Conservation (phyloP, 1,284 basidiomycete species). For the Puccinia hordei region DNA sequence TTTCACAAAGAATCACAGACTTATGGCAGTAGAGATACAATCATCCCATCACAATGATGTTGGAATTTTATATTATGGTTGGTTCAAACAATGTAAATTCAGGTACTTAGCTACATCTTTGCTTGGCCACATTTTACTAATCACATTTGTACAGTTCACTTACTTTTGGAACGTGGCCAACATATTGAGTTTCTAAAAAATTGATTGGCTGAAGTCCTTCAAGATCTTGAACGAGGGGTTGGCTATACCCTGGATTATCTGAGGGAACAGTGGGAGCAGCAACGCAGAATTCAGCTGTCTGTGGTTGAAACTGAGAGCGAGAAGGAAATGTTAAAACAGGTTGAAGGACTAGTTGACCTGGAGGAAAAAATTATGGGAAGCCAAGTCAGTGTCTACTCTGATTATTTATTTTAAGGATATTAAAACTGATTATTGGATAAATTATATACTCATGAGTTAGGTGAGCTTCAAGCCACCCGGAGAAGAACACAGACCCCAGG, state of each 20-base stretch:
- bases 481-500: background rate
- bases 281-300: background rate
- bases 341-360: slow-evolving; percentile 2
- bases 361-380: background rate
- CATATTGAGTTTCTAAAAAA: background rate
- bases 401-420: background rate
- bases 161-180: background rate
- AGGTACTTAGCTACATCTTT: too few relatives aligned
- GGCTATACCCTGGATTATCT: background rate
- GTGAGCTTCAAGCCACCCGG: background rate
- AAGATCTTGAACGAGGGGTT: background rate
- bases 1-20: slow-evolving; percentile 11
- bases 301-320: background rate
- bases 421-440: background rate
- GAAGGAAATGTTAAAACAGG: background rate
- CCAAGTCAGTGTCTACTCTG: background rate
- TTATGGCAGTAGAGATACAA: background rate
- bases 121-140: too few relatives aligned
- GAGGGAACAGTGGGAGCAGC: background rate
- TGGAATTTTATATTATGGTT: background rate
- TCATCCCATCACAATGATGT: slow-evolving; percentile 4
- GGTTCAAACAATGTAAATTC: too few relatives aligned
- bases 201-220: background rate
- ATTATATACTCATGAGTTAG: background rate
- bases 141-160: background rate